Percentiles rank a stretch among this genome's conserved stretches.
Conservation (phyloP, 495 filamentous ascomycete species). For the Aspergillus cavernicola region DNA sequence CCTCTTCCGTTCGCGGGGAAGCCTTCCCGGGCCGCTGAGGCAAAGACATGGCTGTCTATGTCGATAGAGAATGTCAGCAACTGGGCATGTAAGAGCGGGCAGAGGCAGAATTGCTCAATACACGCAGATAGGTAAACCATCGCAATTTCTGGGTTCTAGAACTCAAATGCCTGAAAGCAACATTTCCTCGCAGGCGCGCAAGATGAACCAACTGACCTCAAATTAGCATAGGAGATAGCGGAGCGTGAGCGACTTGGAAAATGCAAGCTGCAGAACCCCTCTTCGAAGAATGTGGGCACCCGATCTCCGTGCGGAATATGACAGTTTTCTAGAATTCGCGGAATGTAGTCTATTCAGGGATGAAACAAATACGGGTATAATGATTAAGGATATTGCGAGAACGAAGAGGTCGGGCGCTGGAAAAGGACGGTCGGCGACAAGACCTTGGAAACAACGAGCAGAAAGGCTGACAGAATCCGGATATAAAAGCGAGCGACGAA, state of each 20-base stretch:
- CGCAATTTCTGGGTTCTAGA: background rate
- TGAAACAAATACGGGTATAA: background rate
- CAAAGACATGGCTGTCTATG: constrained; percentile 54
- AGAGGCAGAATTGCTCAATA: background rate
- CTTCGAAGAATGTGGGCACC: constrained; percentile 3
- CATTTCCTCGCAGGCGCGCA: background rate
- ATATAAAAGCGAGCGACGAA: constrained; percentile 17
- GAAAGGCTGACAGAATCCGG: background rate
- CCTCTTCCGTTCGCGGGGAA: constrained; percentile 57
- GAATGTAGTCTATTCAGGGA: background rate
- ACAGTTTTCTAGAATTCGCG: background rate
- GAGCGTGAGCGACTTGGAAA: background rate
- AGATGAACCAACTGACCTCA: constrained; percentile 4
- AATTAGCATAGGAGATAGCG: constrained; percentile 7
- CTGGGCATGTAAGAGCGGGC: background rate
- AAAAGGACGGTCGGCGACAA: constrained; percentile 8
- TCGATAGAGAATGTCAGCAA: background rate
- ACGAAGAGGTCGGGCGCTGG: background rate
- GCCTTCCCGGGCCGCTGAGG: constrained; percentile 59
- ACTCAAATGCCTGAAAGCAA: background rate
- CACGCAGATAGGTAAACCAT: background rate
- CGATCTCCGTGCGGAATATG: background rate
- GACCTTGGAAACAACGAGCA: constrained; percentile 4
- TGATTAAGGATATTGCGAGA: background rate
- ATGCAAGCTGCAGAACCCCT: background rate